These are phyloP conservation scores for Tilletia indica DNA, from an alignment of 1,284 basidiomycete genomes.

Conservation along the genomic window DNA sequence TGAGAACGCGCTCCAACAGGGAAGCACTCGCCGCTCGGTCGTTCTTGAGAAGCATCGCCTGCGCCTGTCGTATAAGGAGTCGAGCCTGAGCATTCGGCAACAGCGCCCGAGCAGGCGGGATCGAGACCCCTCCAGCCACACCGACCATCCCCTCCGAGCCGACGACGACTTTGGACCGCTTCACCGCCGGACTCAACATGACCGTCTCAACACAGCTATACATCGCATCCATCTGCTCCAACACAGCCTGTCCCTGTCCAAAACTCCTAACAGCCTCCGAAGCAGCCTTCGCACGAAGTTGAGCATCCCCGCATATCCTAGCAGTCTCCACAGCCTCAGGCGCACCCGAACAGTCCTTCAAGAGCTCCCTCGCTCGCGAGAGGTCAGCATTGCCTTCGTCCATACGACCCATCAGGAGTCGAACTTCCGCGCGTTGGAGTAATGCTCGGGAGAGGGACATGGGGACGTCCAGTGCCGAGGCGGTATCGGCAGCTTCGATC, in stretches of 20 bases:
- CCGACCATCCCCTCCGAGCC: constrained; percentile 22
- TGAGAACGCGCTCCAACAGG: constrained; percentile 30
- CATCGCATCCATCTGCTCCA: constrained; percentile 30
- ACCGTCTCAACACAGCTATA: constrained; percentile 30
- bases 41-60: constrained; percentile 35
- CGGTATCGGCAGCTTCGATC: constrained; percentile 42
- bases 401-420: constrained; percentile 30
- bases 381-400: constrained; percentile 38
- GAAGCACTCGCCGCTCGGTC: constrained; percentile 28
- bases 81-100: constrained; percentile 36
- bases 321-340: constrained; percentile 35
- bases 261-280: constrained; percentile 34
- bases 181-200: constrained; percentile 15
- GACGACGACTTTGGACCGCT: constrained; percentile 21
- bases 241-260: constrained; percentile 30
- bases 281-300: constrained; percentile 30
- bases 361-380: constrained; percentile 29
- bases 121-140: too few relatives aligned
- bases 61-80: constrained; percentile 40
- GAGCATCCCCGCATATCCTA: constrained; percentile 37
- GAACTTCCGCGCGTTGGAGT: constrained; percentile 36
- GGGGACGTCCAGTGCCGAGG: constrained; percentile 29
- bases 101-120: constrained; percentile 8
- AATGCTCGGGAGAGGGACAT: constrained; percentile 32
- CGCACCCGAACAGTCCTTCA: constrained; percentile 23